Percentiles rank a stretch among this genome's conserved stretches.
These are phyloP conservation scores for Paxillus ammoniavirescens DNA, from an alignment of 768 basidiomycete genomes.

Conservation along the genomic window DNA sequence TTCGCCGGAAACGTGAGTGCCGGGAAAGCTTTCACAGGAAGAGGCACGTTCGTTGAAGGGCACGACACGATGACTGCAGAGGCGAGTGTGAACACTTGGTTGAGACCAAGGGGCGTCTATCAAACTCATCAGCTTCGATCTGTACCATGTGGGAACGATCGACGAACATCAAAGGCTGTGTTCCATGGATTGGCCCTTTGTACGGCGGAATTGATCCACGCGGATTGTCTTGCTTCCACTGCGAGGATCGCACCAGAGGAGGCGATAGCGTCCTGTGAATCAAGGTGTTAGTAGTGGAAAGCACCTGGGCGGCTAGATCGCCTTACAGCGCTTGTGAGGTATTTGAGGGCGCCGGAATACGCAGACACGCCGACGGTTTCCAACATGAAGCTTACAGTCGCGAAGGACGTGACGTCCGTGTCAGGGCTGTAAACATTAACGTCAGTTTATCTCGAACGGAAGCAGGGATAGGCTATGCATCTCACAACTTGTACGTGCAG, in stretches of 20 bases:
- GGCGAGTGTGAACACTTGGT: slow-evolving; percentile 47
- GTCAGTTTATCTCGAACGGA: background rate
- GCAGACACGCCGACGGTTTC: slow-evolving; percentile 57
- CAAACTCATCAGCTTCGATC: slow-evolving; percentile 10
- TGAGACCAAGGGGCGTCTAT: slow-evolving; percentile 37
- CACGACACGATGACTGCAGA: slow-evolving; percentile 46
- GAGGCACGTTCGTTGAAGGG: slow-evolving; percentile 46
- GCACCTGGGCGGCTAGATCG: background rate
- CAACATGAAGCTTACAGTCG: slow-evolving; percentile 42
- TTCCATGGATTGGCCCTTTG: too few species aligned
- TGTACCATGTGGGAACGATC: background rate
- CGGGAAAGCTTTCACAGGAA: slow-evolving; percentile 39
- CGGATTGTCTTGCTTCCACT: slow-evolving; percentile 41
- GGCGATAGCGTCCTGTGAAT: slow-evolving; percentile 41
- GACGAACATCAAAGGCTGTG: slow-evolving; percentile 41
- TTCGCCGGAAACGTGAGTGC: slow-evolving; percentile 34
- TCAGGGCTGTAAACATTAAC: slow-evolving; percentile 33
- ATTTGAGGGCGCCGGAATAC: slow-evolving; percentile 54
- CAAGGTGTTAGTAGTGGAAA: background rate
- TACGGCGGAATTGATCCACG: too few species aligned
- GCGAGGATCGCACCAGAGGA: slow-evolving; percentile 59
- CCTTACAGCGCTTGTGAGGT: slow-evolving; percentile 30
- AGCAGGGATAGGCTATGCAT: background rate
- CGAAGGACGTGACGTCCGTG: slow-evolving; percentile 43
- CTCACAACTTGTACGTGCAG: slow-evolving; percentile 12